Conservation (phyloP, 2,329 filamentous ascomycete species). For the Neopestalotiopsis sp. region DNA sequence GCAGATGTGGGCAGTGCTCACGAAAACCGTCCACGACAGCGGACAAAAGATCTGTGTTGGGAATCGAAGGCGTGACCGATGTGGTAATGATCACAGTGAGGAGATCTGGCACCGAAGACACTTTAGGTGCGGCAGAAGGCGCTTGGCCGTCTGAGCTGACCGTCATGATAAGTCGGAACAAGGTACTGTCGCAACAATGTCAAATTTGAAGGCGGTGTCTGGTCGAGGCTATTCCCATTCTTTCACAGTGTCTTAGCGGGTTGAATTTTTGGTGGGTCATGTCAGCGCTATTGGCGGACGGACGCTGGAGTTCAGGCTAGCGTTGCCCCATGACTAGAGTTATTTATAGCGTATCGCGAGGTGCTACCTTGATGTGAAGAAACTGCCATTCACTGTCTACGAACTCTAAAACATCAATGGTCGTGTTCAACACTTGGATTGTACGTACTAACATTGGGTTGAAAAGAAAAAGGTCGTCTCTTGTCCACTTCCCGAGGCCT, state of each 20-base stretch:
- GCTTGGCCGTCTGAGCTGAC: background rate
- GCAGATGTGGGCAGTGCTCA: slow-evolving; percentile 44
- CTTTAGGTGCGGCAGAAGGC: background rate
- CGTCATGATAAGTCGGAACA: background rate
- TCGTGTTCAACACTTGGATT: no score
- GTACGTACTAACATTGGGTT: no score
- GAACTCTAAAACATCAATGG: no score
- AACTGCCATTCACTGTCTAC: no score
- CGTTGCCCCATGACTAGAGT: background rate
- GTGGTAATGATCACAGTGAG: slow-evolving; percentile 58
- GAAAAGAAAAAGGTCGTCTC: no score
- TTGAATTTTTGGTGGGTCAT: background rate
- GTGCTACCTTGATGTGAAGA: no score
- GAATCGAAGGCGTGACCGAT: slow-evolving; percentile 59
- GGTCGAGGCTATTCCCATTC: background rate
- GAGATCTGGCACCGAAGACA: slow-evolving; percentile 5
- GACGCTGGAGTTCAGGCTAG: background rate
- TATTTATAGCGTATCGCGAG: background rate
- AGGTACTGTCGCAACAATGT: background rate
- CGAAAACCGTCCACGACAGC: slow-evolving; percentile 51
- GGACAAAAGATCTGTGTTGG: slow-evolving; percentile 55
- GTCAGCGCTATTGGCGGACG: background rate
- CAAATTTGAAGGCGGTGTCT: background rate
- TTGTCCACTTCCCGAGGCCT: no score
- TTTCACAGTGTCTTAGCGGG: background rate